Conservation (phyloP, 257 asterid species). For the Cinchona pubescens region DNA sequence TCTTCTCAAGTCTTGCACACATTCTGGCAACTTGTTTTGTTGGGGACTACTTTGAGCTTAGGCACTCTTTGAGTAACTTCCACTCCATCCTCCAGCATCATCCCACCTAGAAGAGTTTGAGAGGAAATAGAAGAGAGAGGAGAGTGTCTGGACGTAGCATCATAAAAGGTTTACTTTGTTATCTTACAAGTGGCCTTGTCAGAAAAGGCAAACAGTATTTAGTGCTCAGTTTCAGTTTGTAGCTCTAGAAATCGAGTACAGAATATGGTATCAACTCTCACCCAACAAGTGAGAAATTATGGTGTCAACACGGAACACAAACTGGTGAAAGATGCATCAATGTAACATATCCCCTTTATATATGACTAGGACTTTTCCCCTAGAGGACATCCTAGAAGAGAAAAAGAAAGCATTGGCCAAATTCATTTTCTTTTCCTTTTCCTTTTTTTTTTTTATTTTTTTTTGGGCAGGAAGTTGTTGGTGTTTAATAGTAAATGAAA, state of each 20-base stretch:
- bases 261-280: too few relatives aligned
- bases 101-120: too few relatives aligned
- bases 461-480: too few relatives aligned
- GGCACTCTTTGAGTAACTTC: too few relatives aligned
- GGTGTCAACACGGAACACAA: not conserved
- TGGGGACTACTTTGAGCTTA: too few relatives aligned
- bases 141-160: not conserved
- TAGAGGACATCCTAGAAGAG: not conserved
- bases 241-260: too few relatives aligned
- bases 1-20: too few relatives aligned
- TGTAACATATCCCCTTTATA: not conserved
- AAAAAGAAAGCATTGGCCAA: not conserved
- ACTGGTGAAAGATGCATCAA: not conserved
- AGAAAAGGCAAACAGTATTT: not conserved
- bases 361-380: too few relatives aligned
- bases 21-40: too few relatives aligned
- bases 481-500: too few relatives aligned
- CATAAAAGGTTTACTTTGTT: not conserved
- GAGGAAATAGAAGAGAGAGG: not conserved
- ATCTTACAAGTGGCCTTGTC: not conserved
- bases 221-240: not conserved
- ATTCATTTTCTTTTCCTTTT: too few relatives aligned
- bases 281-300: too few relatives aligned
- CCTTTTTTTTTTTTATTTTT: not conserved
- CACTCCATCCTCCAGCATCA: not conserved